Base-by-base conservation (phyloP, 768 basidiomycete species). In the Hemileccinum impolitum region DNA sequence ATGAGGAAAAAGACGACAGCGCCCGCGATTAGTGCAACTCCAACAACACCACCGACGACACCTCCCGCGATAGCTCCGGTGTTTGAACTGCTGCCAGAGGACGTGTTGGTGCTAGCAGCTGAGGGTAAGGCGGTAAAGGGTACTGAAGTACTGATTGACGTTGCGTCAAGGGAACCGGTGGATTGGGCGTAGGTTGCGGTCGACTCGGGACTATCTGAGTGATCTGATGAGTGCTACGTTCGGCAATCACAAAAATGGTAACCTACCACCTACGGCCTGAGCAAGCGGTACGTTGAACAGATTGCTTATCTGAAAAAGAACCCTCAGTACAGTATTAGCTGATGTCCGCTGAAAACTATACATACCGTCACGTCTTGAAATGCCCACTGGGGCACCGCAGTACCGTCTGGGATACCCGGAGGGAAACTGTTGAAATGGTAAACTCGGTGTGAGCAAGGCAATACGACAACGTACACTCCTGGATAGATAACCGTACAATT, bases 41-140 rank as follows among this genome's bases (percentile, higher is more conserved):
- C 71, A 23, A 78, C 70, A 1, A 85, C 77, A n/a, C 85, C 84
- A 35, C 84, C 84, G 0, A 78, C 80, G 32, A 85, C 84, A 17
- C 79, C 80, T 2, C 82, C 82, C 3, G 78, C 73, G 35, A 85
- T 84, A 7, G 80, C 79, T 3, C 78, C 82, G 1, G 76, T 68
- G 54, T 79, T 67, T 15, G 54, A 47, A n/a, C 12, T 46, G 18
- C 34, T 52, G 41, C 56, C 39, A 37, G 52, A 31, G 19, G 46
- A 25, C 6, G 56, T 6, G 25, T 54, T 42, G 19, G 53, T 23
- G 15, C 40, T 28, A 13, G 53, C 28, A 17, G 42, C 13, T n/a
- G 61, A 41, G n/a, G 60, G 43, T 1, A 56, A 25, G 10, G 47
- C 28, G 4, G 53, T 55, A 11, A 57, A 47, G n/a, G 57, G 42